These are phyloP conservation scores for Fraxinus nigra DNA, from an alignment of 305 asterid species.

Conservation along the genomic window DNA sequence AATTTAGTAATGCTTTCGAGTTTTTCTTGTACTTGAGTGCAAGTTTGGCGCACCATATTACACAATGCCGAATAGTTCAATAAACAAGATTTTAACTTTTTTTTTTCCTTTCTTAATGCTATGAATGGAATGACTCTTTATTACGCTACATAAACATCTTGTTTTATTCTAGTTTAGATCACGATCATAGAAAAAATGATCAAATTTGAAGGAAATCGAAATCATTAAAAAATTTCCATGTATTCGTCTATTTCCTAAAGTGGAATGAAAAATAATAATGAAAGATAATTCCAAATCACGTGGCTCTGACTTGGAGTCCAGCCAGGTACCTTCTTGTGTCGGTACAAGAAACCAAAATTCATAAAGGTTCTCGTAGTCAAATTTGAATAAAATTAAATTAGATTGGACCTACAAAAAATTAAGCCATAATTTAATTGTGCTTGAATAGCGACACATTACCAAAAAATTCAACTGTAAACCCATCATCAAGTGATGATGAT, in stretches of 20 bases:
- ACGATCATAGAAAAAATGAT: neutral
- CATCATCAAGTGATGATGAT: too few species aligned
- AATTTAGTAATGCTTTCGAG: neutral
- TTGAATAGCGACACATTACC: too few species aligned
- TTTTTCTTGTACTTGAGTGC: neutral
- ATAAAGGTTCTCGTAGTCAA: neutral
- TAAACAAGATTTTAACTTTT: neutral
- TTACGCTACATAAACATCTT: neutral
- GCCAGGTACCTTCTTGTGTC: neutral
- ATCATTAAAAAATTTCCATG: neutral
- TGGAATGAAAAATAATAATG: too few species aligned
- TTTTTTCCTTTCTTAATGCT: neutral
- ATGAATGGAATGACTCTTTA: neutral
- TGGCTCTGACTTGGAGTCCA: too few species aligned
- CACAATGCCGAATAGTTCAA: neutral
- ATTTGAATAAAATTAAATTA: too few species aligned
- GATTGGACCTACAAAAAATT: too few species aligned
- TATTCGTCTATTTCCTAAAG: too few species aligned
- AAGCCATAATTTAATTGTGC: too few species aligned
- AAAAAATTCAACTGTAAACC: too few species aligned
- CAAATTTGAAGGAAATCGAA: neutral
- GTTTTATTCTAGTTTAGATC: neutral
- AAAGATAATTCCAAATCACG: too few species aligned
- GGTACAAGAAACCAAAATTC: neutral
- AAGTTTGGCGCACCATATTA: neutral